Evolutionary conservation across 129 eudicot genomes (phyloP).

Genomic region (Erigeron canadensis): DNA sequence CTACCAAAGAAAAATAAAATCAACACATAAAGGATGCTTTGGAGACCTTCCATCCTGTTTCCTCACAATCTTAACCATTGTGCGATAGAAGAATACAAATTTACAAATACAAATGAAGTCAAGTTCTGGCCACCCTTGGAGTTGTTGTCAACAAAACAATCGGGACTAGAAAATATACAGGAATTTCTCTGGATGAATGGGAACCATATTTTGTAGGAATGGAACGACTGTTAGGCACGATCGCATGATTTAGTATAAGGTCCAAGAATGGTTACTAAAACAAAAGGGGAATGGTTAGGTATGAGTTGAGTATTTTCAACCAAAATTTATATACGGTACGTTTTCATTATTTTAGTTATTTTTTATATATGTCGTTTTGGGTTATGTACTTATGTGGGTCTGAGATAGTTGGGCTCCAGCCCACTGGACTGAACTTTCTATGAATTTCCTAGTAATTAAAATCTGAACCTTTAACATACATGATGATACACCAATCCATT

Average conservation of each 20-base stretch:
- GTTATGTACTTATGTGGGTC: not conserved
- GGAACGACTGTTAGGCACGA: not conserved
- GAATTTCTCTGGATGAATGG: not conserved
- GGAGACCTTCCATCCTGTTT: conserved; percentile 3
- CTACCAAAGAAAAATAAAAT: not conserved
- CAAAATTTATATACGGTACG: too few species aligned
- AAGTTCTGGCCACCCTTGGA: not conserved
- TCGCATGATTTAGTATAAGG: too few species aligned
- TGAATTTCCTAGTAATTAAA: not conserved
- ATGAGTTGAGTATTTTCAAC: too few species aligned
- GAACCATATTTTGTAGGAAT: not conserved
- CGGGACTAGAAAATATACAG: not conserved
- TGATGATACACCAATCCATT: too few species aligned
- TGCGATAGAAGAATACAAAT: not conserved
- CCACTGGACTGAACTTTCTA: not conserved
- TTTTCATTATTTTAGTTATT: too few species aligned
- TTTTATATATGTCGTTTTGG: too few species aligned
- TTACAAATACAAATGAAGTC: not conserved
- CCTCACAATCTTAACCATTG: not conserved
- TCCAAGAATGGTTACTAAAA: too few species aligned
- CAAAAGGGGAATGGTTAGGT: too few species aligned
- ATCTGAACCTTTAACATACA: too few species aligned
- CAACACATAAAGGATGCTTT: conserved; percentile 3
- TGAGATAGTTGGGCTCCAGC: not conserved
- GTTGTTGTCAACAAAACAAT: not conserved